A percentile compares a stretch with the other conserved stretches of the same genome.
phyloP scores from a whole-genome alignment of 2,329 filamentous ascomycete genomes.

The Blastomyces parvus region DNA sequence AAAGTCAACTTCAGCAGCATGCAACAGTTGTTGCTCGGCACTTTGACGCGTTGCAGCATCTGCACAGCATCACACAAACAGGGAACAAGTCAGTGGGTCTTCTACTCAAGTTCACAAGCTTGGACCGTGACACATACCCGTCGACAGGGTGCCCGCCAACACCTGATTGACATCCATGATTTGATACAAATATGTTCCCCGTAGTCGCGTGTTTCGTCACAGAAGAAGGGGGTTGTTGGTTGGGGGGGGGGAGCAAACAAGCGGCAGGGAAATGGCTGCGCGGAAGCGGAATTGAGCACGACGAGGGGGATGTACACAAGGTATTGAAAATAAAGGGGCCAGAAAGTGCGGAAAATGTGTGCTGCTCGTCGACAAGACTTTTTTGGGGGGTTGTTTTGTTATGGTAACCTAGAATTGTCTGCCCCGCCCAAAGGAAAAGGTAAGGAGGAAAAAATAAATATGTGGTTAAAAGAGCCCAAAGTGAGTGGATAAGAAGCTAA shows the following conservation, averaged over 20 bases:
- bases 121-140: conserved; percentile 54
- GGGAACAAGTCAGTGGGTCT: not conserved
- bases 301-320: not conserved
- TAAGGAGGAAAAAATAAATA: conserved; percentile 9
- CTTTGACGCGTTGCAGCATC: conserved; percentile 82
- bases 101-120: conserved; percentile 6
- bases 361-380: not conserved
- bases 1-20: conserved; percentile 91
- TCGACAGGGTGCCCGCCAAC: conserved; percentile 90
- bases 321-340: not conserved
- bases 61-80: conserved; percentile 33
- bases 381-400: conserved; percentile 13
- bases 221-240: not conserved
- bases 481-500: not conserved
- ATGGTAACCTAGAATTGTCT: conserved; percentile 17
- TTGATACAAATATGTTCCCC: not conserved
- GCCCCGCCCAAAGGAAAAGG: conserved; percentile 18
- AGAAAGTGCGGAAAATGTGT: not conserved
- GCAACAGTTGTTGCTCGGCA: conserved; percentile 86
- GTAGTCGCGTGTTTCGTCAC: conserved; percentile 3
- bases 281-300: not conserved
- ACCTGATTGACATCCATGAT: conserved; percentile 89
- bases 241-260: not conserved
- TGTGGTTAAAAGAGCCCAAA: conserved; percentile 14
- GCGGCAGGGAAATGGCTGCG: conserved; percentile 1